Evolutionary conservation across 2,329 filamentous ascomycete genomes (phyloP).

Genomic region (Trichoderma semiorbis): DNA sequence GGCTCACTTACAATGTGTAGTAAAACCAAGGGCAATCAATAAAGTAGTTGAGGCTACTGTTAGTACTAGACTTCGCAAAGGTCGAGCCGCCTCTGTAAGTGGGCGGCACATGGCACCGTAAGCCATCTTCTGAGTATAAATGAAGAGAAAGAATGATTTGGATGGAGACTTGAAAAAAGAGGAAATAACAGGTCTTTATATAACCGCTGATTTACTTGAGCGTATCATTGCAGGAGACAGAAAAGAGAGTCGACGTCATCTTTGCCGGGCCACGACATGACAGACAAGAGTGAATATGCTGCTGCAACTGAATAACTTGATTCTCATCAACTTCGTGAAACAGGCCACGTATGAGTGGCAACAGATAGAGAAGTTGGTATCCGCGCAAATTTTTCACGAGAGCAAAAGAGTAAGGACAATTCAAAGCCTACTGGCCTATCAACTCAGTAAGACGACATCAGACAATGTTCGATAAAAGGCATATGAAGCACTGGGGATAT

Average conservation of each 20-base stretch:
- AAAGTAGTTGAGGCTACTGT: not conserved
- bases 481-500: not conserved
- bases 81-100: not conserved
- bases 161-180: not conserved
- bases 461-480: not conserved
- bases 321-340: not conserved
- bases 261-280: not conserved
- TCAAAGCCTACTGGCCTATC: not conserved
- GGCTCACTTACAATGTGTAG: not conserved
- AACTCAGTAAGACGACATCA: not conserved
- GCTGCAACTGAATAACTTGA: not conserved
- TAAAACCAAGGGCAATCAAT: not conserved
- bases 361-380: not conserved
- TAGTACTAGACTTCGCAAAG: not conserved
- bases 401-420: not conserved
- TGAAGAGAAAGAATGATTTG: not conserved
- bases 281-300: not conserved
- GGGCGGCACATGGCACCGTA: not conserved
- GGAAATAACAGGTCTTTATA: not conserved
- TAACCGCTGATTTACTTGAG: not conserved
- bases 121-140: not conserved
- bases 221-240: not conserved
- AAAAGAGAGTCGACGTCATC: not conserved
- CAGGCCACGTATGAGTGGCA: not conserved
- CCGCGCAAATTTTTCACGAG: not conserved